A percentile compares a stretch with the other conserved stretches of the same genome.
Conservation (phyloP, 305 asterid genomes). For the Fraxinus ornus region DNA sequence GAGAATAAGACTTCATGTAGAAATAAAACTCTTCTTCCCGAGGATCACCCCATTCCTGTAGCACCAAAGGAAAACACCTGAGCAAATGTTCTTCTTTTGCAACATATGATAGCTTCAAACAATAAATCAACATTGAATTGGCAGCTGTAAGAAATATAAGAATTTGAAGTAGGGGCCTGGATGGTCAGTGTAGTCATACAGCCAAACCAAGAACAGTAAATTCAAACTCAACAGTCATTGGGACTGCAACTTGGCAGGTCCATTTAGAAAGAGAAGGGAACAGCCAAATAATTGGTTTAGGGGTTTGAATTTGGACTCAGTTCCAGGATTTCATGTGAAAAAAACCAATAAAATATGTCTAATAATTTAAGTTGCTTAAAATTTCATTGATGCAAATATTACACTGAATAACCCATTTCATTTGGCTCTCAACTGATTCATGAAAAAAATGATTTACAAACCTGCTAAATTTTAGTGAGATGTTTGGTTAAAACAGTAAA, state of each 20-base stretch:
- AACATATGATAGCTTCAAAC: neutral
- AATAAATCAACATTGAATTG: neutral
- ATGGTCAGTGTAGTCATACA: neutral
- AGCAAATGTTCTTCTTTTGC: neutral
- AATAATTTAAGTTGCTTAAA: neutral
- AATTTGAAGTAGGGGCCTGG: neutral
- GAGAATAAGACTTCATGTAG: slow-evolving; percentile 93
- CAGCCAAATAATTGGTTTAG: neutral
- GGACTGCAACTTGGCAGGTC: neutral
- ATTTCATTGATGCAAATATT: neutral
- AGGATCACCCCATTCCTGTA: slow-evolving; percentile 99
- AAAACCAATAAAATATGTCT: neutral
- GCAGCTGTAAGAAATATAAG: neutral
- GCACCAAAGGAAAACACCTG: slow-evolving; percentile 16
- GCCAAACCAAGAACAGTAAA: neutral
- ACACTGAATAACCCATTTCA: neutral
- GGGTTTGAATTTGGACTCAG: neutral
- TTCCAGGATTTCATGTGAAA: neutral
- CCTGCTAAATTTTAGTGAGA: neutral
- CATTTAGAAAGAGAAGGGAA: neutral
- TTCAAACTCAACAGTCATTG: neutral
- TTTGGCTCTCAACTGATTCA: neutral
- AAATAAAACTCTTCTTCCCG: slow-evolving; percentile 82
- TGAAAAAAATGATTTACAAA: neutral
- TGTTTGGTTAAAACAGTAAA: neutral